Evolutionary conservation across 1,139 yeast genomes (phyloP).

Genomic region (Protomyces inundatus): DNA sequence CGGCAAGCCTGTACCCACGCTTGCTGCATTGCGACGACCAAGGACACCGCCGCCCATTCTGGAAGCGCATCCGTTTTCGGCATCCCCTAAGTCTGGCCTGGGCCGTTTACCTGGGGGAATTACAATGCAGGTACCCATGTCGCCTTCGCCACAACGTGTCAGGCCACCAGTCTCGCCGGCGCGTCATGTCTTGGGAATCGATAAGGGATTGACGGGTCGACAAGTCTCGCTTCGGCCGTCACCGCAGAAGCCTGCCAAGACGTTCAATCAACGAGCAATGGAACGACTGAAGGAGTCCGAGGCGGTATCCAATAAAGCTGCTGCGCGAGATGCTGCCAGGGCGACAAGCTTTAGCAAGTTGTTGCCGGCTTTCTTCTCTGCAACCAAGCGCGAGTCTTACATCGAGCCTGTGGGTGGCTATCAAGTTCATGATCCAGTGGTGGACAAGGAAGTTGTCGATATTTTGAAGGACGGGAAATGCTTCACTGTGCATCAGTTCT

Average conservation of each 20-base stretch:
- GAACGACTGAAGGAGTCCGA: conserved; percentile 2
- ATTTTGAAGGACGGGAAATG: conserved; percentile 39
- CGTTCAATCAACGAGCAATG: conserved; percentile 19
- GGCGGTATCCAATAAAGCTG: not conserved
- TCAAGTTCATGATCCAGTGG: not conserved
- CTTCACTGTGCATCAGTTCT: conserved; percentile 52
- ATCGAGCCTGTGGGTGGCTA: not conserved
- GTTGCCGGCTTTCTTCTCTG: conserved; percentile 5
- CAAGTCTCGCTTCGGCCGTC: conserved; percentile 23
- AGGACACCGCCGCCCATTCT: not conserved
- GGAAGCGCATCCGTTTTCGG: not conserved
- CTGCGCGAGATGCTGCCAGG: not conserved
- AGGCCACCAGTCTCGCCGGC: conserved; percentile 26
- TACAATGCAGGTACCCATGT: conserved; percentile 19
- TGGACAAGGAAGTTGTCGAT: conserved; percentile 48
- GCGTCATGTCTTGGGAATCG: conserved; percentile 26
- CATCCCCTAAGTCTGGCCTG: no score
- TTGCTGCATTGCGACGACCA: not conserved
- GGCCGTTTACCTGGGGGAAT: not conserved
- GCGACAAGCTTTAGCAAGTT: conserved; percentile 5
- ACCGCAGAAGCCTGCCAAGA: conserved; percentile 18
- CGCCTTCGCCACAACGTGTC: conserved; percentile 20
- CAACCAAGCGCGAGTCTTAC: not conserved
- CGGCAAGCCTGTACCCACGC: not conserved
- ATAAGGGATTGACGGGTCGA: conserved; percentile 27